phyloP scores from a whole-genome alignment of 768 basidiomycete genomes.

The Kondoa subrosea region DNA sequence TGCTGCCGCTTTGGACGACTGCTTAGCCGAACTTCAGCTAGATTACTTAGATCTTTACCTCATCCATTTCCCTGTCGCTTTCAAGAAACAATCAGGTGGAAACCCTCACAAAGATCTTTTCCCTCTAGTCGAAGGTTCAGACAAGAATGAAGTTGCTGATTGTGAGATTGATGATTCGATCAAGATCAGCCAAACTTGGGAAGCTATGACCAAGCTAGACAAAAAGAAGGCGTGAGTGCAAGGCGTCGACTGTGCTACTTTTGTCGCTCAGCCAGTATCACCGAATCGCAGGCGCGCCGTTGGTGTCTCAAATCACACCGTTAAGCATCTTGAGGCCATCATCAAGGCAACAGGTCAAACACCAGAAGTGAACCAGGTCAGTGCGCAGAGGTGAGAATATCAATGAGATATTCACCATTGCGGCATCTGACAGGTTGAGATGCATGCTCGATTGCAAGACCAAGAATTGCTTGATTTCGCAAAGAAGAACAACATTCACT shows the following conservation, averaged over 20 bases:
- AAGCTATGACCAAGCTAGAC: slow-evolving; percentile 52
- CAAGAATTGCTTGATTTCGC: not conserved
- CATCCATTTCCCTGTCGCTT: slow-evolving; percentile 33
- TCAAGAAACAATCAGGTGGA: slow-evolving; percentile 31
- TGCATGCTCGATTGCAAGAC: not conserved
- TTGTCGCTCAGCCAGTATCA: slow-evolving; percentile 3
- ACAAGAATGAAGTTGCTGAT: slow-evolving; percentile 38
- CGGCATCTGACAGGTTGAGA: no score
- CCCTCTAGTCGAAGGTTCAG: slow-evolving; percentile 37
- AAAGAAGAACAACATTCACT: not conserved
- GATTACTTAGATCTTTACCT: slow-evolving; percentile 73
- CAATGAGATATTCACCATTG: no score
- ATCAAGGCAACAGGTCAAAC: not conserved
- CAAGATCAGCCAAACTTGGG: slow-evolving; percentile 64
- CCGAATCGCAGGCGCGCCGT: slow-evolving; percentile 45
- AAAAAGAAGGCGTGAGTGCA: slow-evolving; percentile 43
- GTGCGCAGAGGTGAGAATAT: no score
- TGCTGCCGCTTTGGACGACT: slow-evolving; percentile 58
- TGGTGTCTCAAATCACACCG: slow-evolving; percentile 69
- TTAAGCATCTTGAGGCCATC: slow-evolving; percentile 31
- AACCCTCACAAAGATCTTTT: slow-evolving; percentile 41
- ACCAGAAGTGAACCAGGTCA: not conserved
- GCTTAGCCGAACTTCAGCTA: slow-evolving; percentile 51
- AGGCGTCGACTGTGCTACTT: no score
- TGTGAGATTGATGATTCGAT: slow-evolving; percentile 43